These are phyloP conservation scores for Zangia roseola DNA, from an alignment of 768 basidiomycete species.

Conservation along the genomic window DNA sequence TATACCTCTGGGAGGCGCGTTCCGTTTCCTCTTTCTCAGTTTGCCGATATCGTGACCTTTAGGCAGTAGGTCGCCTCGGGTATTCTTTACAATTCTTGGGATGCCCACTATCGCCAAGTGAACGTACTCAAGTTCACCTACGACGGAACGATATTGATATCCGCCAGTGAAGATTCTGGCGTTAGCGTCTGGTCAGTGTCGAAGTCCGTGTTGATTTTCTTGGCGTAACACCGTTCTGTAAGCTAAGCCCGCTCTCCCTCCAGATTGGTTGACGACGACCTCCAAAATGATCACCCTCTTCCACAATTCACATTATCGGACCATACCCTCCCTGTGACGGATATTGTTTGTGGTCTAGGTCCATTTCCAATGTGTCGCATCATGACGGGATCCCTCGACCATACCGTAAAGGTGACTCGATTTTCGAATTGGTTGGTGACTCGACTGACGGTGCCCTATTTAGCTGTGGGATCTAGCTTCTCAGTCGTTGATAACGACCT, in stretches of 20 bases:
- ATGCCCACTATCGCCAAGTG: slow-evolving; percentile 92
- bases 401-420: slow-evolving; percentile 78
- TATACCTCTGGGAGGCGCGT: slow-evolving; percentile 96
- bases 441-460: slow-evolving; percentile 7
- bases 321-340: slow-evolving; percentile 88
- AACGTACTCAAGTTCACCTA: slow-evolving; percentile 79
- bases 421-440: slow-evolving; percentile 10
- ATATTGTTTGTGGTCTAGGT: slow-evolving; percentile 78
- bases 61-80: slow-evolving; percentile 79
- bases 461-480: slow-evolving; percentile 84
- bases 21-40: neutral
- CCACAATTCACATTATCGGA: slow-evolving; percentile 83
- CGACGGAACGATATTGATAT: slow-evolving; percentile 77
- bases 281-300: slow-evolving; percentile 71
- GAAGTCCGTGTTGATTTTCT: slow-evolving; percentile 51
- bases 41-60: slow-evolving; percentile 14
- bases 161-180: slow-evolving; percentile 89
- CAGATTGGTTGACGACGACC: slow-evolving; percentile 74
- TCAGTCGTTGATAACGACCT: slow-evolving; percentile 76
- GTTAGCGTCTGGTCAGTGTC: slow-evolving; percentile 88
- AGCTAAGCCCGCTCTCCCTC: slow-evolving; percentile 4
- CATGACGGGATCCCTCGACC: slow-evolving; percentile 82
- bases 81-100: slow-evolving; percentile 88
- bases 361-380: slow-evolving; percentile 73
- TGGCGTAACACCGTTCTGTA: slow-evolving; percentile 4